phyloP scores from a whole-genome alignment of 2,329 filamentous ascomycete species.

The Penicillium sp. region DNA sequence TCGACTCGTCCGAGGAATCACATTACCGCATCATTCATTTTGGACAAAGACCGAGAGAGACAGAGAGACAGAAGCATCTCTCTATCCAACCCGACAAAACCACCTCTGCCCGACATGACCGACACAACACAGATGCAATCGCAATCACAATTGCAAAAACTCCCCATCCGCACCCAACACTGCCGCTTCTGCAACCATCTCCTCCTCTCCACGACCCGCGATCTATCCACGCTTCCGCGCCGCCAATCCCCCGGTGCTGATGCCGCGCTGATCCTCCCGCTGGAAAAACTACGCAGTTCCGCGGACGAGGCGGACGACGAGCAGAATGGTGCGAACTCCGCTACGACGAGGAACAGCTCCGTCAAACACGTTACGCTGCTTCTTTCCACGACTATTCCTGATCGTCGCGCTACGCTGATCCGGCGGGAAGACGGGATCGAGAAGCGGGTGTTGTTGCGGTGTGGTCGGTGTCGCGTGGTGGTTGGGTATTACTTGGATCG shows the following conservation, averaged over 20 bases:
- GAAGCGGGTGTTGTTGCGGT: conserved; percentile 55
- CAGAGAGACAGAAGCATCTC: too few relatives aligned
- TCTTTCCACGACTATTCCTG: conserved; percentile 45
- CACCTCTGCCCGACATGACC: background rate
- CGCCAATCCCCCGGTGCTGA: conserved; percentile 49
- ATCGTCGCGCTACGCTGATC: conserved; percentile 48
- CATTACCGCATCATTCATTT: too few relatives aligned
- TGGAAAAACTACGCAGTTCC: conserved; percentile 27
- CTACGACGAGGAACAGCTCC: background rate
- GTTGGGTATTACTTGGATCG: conserved; percentile 59
- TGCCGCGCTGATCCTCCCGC: conserved; percentile 52
- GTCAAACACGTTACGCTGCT: conserved; percentile 44
- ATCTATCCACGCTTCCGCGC: conserved; percentile 48
- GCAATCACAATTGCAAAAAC: conserved; percentile 5
- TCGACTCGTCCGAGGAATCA: too few relatives aligned
- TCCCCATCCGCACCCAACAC: conserved; percentile 49
- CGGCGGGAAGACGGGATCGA: conserved; percentile 60
- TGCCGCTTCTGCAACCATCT: conserved; percentile 61
- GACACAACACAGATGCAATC: background rate
- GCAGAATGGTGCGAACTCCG: background rate
- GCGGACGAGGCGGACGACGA: conserved; percentile 5
- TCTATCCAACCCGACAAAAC: too few relatives aligned
- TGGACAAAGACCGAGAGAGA: too few relatives aligned
- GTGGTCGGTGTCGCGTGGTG: conserved; percentile 55
- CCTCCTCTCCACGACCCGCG: conserved; percentile 54